Percentiles rank a stretch among this genome's conserved stretches.
phyloP scores from a whole-genome alignment of 176 grass and related monocot species.

The Bolboschoenus planiculmis region DNA sequence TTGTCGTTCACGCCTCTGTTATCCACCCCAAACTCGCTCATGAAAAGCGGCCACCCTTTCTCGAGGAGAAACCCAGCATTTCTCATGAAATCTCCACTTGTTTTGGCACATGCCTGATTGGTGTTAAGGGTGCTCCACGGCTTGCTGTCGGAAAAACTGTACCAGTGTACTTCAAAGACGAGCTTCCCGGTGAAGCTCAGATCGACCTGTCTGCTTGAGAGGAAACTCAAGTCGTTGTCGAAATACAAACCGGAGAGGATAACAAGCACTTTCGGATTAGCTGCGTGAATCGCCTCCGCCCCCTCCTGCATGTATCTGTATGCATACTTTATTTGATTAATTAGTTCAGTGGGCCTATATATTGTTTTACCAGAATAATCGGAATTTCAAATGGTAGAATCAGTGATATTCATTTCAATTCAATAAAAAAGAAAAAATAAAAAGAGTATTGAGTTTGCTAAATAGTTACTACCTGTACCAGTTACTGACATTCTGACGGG shows the following conservation, averaged over 20 bases:
- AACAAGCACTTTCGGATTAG: constrained; percentile 53
- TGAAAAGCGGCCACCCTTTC: constrained; percentile 49
- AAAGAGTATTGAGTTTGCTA: not conserved
- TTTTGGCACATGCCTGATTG: constrained; percentile 71
- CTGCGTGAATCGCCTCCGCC: constrained; percentile 69
- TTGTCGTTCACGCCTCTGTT: constrained; percentile 59
- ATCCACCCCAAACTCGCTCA: constrained; percentile 90
- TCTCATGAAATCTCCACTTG: constrained; percentile 24
- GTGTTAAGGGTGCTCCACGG: constrained; percentile 51
- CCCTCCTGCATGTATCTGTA: constrained; percentile 87
- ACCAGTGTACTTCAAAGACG: constrained; percentile 95
- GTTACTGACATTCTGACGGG: constrained; percentile 50
- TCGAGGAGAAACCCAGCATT: constrained; percentile 68
- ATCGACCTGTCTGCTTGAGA: constrained; percentile 34
- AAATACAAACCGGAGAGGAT: constrained; percentile 68
- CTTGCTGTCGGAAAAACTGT: constrained; percentile 60
- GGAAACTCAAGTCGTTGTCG: constrained; percentile 81
- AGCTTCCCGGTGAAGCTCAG: constrained; percentile 53
- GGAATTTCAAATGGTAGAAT: not conserved
- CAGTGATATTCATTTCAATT: not conserved
- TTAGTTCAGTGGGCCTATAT: not conserved
- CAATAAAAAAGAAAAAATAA: not conserved
- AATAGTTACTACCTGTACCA: constrained; percentile 66
- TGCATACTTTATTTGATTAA: not conserved
- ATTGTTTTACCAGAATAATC: not conserved